These are phyloP conservation scores for Takashimella tepidaria DNA, from an alignment of 1,284 basidiomycete genomes.

Conservation along the genomic window DNA sequence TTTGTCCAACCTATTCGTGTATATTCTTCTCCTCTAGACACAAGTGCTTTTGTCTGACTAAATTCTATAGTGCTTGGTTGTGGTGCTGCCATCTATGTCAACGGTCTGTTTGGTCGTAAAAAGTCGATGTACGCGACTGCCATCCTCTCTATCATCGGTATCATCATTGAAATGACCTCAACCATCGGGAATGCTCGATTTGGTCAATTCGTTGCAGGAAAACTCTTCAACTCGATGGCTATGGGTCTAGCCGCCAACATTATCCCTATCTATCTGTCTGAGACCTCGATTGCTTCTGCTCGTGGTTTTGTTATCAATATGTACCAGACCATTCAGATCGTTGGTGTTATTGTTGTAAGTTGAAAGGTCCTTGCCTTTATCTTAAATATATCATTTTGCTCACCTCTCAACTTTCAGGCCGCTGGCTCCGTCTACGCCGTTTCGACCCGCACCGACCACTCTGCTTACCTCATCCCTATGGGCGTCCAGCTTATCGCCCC, in stretches of 20 bases:
- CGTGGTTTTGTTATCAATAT: constrained; percentile 23
- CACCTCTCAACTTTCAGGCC: constrained; percentile 7
- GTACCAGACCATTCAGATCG: constrained; percentile 24
- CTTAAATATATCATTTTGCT: no score
- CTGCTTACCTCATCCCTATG: constrained; percentile 25
- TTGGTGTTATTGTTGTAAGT: constrained; percentile 19
- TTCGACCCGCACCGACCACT: constrained; percentile 9
- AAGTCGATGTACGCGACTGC: constrained; percentile 9
- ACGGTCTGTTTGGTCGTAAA: constrained; percentile 16
- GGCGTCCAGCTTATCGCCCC: constrained; percentile 22
- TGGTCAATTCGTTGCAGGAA: constrained; percentile 25
- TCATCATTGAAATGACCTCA: constrained; percentile 19
- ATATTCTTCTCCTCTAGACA: no score
- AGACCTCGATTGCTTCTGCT: constrained; percentile 16
- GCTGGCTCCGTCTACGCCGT: constrained; percentile 23
- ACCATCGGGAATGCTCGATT: constrained; percentile 11
- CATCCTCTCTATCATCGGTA: constrained; percentile 20
- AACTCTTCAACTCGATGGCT: constrained; percentile 22
- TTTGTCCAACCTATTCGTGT: no score
- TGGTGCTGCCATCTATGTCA: constrained; percentile 16
- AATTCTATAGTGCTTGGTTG: constrained; percentile 16
- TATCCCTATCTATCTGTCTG: constrained; percentile 22
- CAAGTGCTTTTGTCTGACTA: neutral
- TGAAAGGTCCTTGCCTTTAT: neutral
- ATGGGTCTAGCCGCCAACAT: constrained; percentile 21